Base-by-base conservation (phyloP, 352 stramenopile genomes). In the Pythium brassicae region DNA sequence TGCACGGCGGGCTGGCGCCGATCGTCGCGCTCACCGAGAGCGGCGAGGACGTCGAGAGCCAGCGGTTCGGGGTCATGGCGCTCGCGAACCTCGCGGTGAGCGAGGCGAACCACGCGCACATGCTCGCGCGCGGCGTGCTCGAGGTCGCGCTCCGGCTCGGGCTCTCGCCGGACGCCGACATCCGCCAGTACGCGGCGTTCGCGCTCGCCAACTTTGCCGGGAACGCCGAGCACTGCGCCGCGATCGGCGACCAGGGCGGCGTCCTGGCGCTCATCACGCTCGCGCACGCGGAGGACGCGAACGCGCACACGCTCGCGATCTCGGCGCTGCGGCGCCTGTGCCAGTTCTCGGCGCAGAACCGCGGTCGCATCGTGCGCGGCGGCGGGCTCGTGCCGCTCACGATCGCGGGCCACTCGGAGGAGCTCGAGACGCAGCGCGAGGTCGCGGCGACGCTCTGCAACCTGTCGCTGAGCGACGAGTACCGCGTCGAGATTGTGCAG, bases 371-470 rank as follows among this genome's bases (percentile, higher is more conserved):
- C 54, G 82, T 98, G 20, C 68, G 76, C 27, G 83, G 84, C 9
- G 89, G 88, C 29, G 89, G 91, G 6, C 58, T 98, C 12, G 68
- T 86, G 17, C 80, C 86, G 26, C 73, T 99, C 17, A 86, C 83
- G 3, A 79, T 84, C 37, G 91, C 89, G 20, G 87, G 84, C 1
- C 85, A 94, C 52, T 92, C 74, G 23, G 76, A 89, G 20, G 83
- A 98, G 50, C 71, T 97, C n/a, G 95, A 98, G 68, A 97, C 97
- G 20, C 90, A 98, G 64, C 76, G 92, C 40, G 95, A 99, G 66
- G 92, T 98, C 0, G 88, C 95, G 2, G 94, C 89, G 5, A 96
- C 89, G 19, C 85, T 98, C 35, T 98, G 86, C 61, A 98, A 97
- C 58, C 55, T 99, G 26, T 97, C 94, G 3, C 68, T 98, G 17